Base-by-base conservation (phyloP, 805 yeast genomes). In the Pichia cabralensis region DNA sequence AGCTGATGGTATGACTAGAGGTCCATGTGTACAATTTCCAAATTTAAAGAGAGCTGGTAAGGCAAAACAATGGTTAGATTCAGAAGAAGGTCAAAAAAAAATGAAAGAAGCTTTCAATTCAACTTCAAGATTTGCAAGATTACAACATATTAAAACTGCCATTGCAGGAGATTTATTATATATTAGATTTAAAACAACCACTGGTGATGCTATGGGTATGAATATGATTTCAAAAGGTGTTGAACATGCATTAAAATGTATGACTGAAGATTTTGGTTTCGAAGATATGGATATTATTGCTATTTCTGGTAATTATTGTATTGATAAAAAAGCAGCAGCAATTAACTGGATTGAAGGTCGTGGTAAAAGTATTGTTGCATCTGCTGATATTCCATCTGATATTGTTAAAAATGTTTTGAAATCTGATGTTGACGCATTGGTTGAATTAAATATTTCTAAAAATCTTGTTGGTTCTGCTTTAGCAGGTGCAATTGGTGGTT, bases 171-270 rank as follows among this genome's bases (percentile, higher is more conserved):
- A 80, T 31, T 67, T 81, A 47, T 67, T 92, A 49, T 92, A 74
- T 52, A 80, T 92, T 48, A 76, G 99, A 53, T 92, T 92, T 67
- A 76, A 88, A 56, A 94, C 99, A n/a, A 86, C 95, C 26, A 92
- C 99, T 14, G 99, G 99, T 60, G 99, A 92, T 65, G 99, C 99
- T 14, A 92, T 92, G 99, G 99, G 99, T 45, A 92, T 92, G 99
- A 92, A 92, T 58, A 92, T 92, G 99, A 92, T 92, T 42, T 89
- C 97, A 20, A 92, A 92, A 62, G 99, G 98, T 59, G 96, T 86
- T 30, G 99, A 92, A 56, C 69, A 66, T 56, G 74, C 96, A 1
- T 71, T 92, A 52, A 76, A 77, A 42, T 75, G 71, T 55, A 85
- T 92, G 95, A 74, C 71, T 28, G 82, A 80, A 49, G 88, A 80